Base-by-base conservation (phyloP, 2,329 filamentous ascomycete genomes). In the Fusarium siculi region DNA sequence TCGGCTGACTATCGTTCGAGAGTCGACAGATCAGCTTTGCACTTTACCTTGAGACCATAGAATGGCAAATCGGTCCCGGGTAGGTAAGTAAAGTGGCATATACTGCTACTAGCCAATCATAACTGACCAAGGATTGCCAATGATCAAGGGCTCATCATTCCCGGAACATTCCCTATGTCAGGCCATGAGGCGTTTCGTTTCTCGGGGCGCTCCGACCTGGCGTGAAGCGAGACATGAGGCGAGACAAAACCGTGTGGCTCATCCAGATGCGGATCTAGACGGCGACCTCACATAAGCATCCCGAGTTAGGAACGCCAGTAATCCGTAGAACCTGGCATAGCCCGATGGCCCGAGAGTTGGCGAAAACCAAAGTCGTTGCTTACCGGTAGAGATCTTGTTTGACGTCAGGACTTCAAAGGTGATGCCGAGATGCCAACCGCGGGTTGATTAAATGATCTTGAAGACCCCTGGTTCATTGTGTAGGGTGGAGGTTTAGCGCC, bases 121-220 rank as follows among this genome's bases (percentile, higher is more conserved):
- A 36, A 25, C 28, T 28, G 43, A n/a, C 18, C 23, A 54, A 40
- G 28, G 15, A n/a, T 23, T 42, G 18, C 23, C 19, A 32, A 37
- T 36, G 28, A 37, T 23, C 12, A n/a, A 61, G 50, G 47, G 60
- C 43, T 53, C 32, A 40, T 37, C 36, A 57, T 55, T 53, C 46
- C 53, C 52, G 63, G 54, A 44, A 40, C n/a, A 65, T 69, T 66
- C 43, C 59, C 53, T 40, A 40, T 56, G 40, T 55, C 66, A 72
- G 64, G 47, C 47, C 59, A 74, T 57, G 44, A 69, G 64, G 44
- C 32, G 37, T 59, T 58, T 44, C 40, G 37, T 56, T 62, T 44
- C 40, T 54, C 72, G 68, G 72, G 63, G 68, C 37, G 59, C 72
- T 47, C 68, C 72, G 72, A 66, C 53, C 39, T 64, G 56, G 28